phyloP scores from a whole-genome alignment of 2,329 filamentous ascomycete genomes.

The Aspergillus awamori region DNA sequence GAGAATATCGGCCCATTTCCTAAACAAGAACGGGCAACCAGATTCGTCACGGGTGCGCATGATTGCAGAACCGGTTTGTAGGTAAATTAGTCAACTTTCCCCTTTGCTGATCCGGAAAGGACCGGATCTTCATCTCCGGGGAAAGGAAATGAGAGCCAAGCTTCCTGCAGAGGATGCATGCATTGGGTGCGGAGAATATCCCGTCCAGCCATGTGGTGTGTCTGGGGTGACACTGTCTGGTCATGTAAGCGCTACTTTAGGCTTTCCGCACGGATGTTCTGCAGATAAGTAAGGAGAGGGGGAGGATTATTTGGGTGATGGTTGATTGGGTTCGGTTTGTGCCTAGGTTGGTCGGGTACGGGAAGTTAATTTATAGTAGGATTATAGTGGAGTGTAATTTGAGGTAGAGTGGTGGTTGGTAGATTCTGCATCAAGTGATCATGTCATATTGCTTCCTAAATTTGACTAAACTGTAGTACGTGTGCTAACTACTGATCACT shows the following conservation, averaged over 20 bases:
- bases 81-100: no score
- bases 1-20: conserved; percentile 7
- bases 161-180: neutral
- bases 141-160: neutral
- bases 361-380: no score
- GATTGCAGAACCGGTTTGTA: neutral
- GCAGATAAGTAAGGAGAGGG: no score
- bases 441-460: no score
- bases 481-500: neutral
- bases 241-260: neutral
- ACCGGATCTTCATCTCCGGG: neutral
- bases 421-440: no score
- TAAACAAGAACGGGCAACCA: conserved; percentile 7
- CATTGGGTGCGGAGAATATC: conserved; percentile 10
- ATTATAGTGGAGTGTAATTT: no score
- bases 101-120: conserved; percentile 1
- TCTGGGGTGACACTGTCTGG: no score
- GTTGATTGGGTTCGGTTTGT: no score
- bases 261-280: no score
- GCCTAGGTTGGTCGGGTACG: no score
- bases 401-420: no score
- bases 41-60: conserved; percentile 15
- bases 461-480: neutral
- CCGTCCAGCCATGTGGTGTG: conserved; percentile 4
- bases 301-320: no score